phyloP scores from a whole-genome alignment of 768 basidiomycete species.

The Suillus plorans region DNA sequence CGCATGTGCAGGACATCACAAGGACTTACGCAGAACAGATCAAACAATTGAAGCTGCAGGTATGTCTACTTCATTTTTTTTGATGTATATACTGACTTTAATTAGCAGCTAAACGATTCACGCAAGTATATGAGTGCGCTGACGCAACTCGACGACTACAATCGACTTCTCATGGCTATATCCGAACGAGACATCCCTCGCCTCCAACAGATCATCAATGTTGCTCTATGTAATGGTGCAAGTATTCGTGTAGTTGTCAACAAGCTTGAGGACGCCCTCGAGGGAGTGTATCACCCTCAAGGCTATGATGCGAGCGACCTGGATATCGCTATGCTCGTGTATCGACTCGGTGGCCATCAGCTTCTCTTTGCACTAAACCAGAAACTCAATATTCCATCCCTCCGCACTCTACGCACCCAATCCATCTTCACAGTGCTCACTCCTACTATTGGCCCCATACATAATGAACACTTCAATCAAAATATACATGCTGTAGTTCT shows the following conservation, averaged over 20 bases:
- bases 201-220: slow-evolving; percentile 1
- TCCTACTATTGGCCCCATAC: too few relatives aligned
- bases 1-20: background rate
- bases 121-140: background rate
- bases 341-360: too few relatives aligned
- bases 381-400: too few relatives aligned
- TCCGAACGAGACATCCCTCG: slow-evolving; percentile 6
- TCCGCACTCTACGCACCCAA: too few relatives aligned
- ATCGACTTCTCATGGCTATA: background rate
- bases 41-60: background rate
- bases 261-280: slow-evolving; percentile 9
- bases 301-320: background rate
- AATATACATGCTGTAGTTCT: too few relatives aligned
- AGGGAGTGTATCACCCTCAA: background rate
- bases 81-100: background rate
- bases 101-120: background rate
- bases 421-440: too few relatives aligned
- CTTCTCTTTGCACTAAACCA: too few relatives aligned
- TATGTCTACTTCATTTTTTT: background rate
- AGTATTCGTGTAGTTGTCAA: slow-evolving; percentile 5
- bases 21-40: background rate
- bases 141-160: background rate
- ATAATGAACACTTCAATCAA: background rate
- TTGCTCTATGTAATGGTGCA: slow-evolving; percentile 11
- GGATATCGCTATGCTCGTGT: too few relatives aligned